Evolutionary conservation across 1,284 basidiomycete species (phyloP), one percentile per base, ranked within the genome.

Genomic region (Sphagnurus paluster): DNA sequence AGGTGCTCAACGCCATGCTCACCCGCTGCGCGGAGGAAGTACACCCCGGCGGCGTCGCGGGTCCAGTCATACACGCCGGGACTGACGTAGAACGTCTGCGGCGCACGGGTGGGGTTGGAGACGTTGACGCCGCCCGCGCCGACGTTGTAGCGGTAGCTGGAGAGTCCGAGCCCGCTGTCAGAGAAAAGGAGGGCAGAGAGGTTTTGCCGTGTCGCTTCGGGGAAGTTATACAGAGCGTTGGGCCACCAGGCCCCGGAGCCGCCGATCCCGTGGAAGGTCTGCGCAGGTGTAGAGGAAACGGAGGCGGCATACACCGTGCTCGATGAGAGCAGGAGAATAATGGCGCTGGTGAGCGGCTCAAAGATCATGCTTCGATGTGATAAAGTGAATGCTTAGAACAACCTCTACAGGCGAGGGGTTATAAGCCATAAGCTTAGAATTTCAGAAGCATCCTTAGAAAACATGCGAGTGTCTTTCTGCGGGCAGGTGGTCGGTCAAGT

Each of bases 161-260:
- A 70, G n/a, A 75, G 55, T n/a, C 71, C 71, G 19, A 71, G 62
- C 5, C 68, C 70, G 36, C 56, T 51, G n/a, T 59, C 52, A 11
- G 65, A 67, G 53, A 75, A 74, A 17, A 75, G 62, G 10, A 74
- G 58, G 6, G 62, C 49, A 1, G 72, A 69, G 21, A 74, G 60
- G 37, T 72, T 69, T 41, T 70, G 65, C 24, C 67, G 62, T 21
- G 62, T 61, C 9, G 61, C 55, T 33, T 69, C 65, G 2, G 72
- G 71, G 52, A 71, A 75, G 26, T 66, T 50, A 55, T 61, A 70
- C 7, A 74, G 55, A 48, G 74, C 72, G 42, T 66, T 65, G 7
- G 70, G 70, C 72, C 72, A 74, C 72, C 72, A 75, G 5, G 71
- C 72, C 5, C 72, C 72, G 11, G 69, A 71, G 4, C 70, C 72